These are phyloP conservation scores for Picochlorum sp. DNA, from an alignment of 139 green algal genomes.

Conservation along the genomic window DNA sequence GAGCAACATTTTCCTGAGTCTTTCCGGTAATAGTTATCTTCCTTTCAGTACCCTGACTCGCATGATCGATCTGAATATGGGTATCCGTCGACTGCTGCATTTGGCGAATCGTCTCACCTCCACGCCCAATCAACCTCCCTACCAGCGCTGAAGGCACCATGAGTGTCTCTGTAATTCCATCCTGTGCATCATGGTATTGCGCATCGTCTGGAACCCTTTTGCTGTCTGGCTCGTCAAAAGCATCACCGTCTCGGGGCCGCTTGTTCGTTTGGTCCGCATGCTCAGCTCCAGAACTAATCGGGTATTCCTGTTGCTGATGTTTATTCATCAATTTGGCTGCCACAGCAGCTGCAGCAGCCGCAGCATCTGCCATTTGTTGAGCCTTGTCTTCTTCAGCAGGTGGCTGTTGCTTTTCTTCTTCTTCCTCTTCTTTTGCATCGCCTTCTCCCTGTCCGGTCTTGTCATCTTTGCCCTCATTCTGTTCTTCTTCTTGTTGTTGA, in stretches of 20 bases:
- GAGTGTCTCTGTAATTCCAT: conserved; percentile 2
- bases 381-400: not conserved
- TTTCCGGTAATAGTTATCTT: conserved; percentile 59
- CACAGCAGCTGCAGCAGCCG: conserved; percentile 16
- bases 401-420: not conserved
- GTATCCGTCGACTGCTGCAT: conserved; percentile 59
- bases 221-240: conserved; percentile 20
- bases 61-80: conserved; percentile 68
- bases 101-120: conserved; percentile 76
- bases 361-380: conserved; percentile 1
- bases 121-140: conserved; percentile 77
- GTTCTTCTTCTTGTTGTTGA: not conserved
- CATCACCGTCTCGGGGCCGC: conserved; percentile 25
- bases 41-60: conserved; percentile 52
- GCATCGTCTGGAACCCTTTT: conserved; percentile 17
- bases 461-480: too few species aligned
- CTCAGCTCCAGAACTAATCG: conserved; percentile 10
- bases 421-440: conserved; percentile 1
- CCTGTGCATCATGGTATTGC: not conserved
- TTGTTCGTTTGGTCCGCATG: conserved; percentile 25
- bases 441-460: not conserved
- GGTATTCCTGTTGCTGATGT: conserved; percentile 14
- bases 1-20: conserved; percentile 30
- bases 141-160: conserved; percentile 43
- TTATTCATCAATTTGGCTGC: conserved; percentile 16